Conservation (phyloP, 2,329 filamentous ascomycete species). For the Waltergamsia citrina region DNA sequence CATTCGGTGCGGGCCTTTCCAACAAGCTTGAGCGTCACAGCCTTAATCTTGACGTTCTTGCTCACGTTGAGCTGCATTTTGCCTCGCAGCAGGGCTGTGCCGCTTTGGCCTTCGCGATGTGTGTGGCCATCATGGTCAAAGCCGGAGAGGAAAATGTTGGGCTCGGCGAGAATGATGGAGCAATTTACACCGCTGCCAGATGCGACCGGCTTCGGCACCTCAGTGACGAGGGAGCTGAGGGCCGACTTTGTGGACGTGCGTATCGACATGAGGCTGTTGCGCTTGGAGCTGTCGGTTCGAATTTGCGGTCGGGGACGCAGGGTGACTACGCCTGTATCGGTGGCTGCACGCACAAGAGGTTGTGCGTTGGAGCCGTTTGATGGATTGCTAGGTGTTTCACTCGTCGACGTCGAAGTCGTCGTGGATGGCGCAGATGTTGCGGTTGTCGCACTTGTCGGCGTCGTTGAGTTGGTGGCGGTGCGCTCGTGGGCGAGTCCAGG, state of each 20-base stretch:
- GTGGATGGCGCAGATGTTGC: neutral
- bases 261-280: slow-evolving; percentile 41
- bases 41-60: slow-evolving; percentile 89
- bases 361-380: neutral
- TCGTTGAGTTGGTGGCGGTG: neutral
- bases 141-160: slow-evolving; percentile 69
- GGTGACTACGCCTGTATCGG: slow-evolving; percentile 1
- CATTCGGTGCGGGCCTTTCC: slow-evolving; percentile 86
- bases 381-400: neutral
- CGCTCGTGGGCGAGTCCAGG: neutral
- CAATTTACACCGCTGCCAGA: slow-evolving; percentile 67
- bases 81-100: slow-evolving; percentile 81
- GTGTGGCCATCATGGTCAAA: slow-evolving; percentile 62
- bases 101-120: slow-evolving; percentile 40
- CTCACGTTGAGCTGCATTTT: slow-evolving; percentile 73
- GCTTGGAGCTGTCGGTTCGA: slow-evolving; percentile 15
- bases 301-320: neutral
- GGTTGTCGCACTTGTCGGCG: neutral
- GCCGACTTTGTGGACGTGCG: slow-evolving; percentile 42
- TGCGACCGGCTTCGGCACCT: slow-evolving; percentile 64
- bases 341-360: neutral
- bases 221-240: slow-evolving; percentile 40
- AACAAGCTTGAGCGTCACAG: slow-evolving; percentile 75
- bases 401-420: neutral
- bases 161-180: slow-evolving; percentile 67